A percentile compares a stretch with the other conserved stretches of the same genome.
phyloP scores from a whole-genome alignment of 352 stramenopile genomes.

The Phytophthora syringae region DNA sequence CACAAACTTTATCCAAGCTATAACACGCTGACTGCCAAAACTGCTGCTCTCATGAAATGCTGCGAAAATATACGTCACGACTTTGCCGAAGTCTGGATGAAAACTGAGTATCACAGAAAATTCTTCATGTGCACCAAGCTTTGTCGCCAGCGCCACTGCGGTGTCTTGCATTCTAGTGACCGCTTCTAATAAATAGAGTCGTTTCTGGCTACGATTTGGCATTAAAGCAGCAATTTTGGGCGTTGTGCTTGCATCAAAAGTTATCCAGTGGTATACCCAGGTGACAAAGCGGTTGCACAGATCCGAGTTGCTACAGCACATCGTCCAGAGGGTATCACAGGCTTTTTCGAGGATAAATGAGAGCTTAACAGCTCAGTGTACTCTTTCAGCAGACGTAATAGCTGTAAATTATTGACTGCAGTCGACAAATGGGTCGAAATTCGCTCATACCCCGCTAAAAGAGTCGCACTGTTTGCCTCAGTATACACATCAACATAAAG shows the following conservation, averaged over 20 bases:
- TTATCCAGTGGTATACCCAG: conserved; percentile 20
- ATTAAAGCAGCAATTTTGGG: neutral
- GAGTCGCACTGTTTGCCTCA: neutral
- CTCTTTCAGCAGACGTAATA: conserved; percentile 8
- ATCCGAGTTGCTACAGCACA: neutral
- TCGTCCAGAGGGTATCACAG: conserved; percentile 6
- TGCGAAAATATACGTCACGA: conserved; percentile 16
- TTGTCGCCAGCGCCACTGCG: neutral
- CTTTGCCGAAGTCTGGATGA: conserved; percentile 10
- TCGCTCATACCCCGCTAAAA: conserved; percentile 8
- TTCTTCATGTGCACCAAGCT: conserved; percentile 8
- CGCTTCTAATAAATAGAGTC: neutral
- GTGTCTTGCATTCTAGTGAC: neutral
- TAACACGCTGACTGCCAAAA: neutral
- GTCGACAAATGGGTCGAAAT: conserved; percentile 13
- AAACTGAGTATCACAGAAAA: conserved; percentile 4
- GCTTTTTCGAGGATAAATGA: neutral
- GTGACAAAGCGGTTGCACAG: conserved; percentile 1
- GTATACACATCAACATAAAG: neutral
- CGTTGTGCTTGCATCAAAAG: conserved; percentile 9
- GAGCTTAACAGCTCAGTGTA: conserved; percentile 8
- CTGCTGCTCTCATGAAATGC: neutral
- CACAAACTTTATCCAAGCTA: conserved; percentile 15
- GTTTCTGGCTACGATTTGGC: conserved; percentile 3
- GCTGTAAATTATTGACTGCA: neutral